Evolutionary conservation across 2,329 filamentous ascomycete genomes (phyloP).

Genomic region (Talaromyces sp.): DNA sequence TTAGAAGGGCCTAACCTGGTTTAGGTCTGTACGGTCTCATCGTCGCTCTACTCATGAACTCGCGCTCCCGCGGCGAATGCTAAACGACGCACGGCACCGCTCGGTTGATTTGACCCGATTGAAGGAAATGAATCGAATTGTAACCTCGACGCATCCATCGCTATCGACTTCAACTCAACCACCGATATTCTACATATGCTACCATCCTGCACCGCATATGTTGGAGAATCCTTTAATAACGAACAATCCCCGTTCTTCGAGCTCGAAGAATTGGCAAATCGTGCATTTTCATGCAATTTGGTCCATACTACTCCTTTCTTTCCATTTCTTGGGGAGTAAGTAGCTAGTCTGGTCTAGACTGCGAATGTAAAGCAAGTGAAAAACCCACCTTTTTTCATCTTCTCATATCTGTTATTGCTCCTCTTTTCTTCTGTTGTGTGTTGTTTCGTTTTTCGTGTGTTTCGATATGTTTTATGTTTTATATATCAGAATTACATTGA

Average conservation of each 20-base stretch:
- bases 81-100: slow-evolving; percentile 35
- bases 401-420: background rate
- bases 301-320: background rate
- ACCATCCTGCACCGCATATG: background rate
- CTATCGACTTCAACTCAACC: background rate
- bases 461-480: background rate
- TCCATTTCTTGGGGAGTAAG: background rate
- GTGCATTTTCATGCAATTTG: background rate
- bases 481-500: slow-evolving; percentile 4
- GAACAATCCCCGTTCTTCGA: background rate
- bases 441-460: background rate
- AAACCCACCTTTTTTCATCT: background rate
- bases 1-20: slow-evolving; percentile 24
- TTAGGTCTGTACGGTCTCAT: slow-evolving; percentile 97
- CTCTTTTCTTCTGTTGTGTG: background rate
- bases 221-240: background rate
- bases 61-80: slow-evolving; percentile 70
- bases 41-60: slow-evolving; percentile 99
- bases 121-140: background rate
- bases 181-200: background rate
- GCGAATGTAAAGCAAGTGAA: background rate
- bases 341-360: background rate
- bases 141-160: background rate
- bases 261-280: background rate
- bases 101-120: background rate